Conservation (phyloP, 2,329 filamentous ascomycete genomes). For the Colletotrichum sojae region DNA sequence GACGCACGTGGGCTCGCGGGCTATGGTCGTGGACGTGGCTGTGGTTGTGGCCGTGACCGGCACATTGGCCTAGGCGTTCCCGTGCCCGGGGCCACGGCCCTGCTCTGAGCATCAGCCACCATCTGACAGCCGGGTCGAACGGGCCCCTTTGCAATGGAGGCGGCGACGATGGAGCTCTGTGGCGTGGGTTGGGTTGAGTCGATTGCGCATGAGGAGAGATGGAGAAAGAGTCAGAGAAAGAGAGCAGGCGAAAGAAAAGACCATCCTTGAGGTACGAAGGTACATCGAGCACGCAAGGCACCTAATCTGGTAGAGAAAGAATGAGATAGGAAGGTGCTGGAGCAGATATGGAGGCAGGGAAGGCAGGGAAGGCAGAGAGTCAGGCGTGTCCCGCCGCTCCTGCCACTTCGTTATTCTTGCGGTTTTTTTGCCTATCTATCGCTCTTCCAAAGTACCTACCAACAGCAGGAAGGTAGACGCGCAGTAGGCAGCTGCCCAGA, state of each 20-base stretch:
- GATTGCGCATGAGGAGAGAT: too few relatives aligned
- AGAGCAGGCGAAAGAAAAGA: not conserved
- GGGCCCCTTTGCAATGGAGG: too few relatives aligned
- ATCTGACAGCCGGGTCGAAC: too few relatives aligned
- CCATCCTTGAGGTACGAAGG: too few relatives aligned
- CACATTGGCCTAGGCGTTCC: constrained; percentile 1
- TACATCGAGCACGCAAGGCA: too few relatives aligned
- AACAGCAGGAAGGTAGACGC: too few relatives aligned
- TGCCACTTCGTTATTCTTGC: not conserved
- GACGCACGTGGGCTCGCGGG: constrained; percentile 1
- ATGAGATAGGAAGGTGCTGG: constrained; percentile 3
- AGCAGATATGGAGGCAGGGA: constrained; percentile 2
- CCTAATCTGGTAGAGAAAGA: too few relatives aligned
- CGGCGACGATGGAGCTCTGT: not conserved
- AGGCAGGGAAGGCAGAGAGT: constrained; percentile 13
- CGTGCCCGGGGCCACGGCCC: not conserved
- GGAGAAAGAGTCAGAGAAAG: too few relatives aligned
- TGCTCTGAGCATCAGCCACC: constrained; percentile 22
- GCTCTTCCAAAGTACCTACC: too few relatives aligned
- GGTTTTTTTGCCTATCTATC: too few relatives aligned
- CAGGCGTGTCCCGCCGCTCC: not conserved
- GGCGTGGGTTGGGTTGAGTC: too few relatives aligned
- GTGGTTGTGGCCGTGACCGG: constrained; percentile 2
- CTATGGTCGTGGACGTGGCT: constrained; percentile 17
- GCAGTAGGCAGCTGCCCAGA: too few relatives aligned